Evolutionary conservation across 2,329 filamentous ascomycete genomes (phyloP), one percentile per base, ranked within the genome.

Genomic region (Colletotrichum acutatum): DNA sequence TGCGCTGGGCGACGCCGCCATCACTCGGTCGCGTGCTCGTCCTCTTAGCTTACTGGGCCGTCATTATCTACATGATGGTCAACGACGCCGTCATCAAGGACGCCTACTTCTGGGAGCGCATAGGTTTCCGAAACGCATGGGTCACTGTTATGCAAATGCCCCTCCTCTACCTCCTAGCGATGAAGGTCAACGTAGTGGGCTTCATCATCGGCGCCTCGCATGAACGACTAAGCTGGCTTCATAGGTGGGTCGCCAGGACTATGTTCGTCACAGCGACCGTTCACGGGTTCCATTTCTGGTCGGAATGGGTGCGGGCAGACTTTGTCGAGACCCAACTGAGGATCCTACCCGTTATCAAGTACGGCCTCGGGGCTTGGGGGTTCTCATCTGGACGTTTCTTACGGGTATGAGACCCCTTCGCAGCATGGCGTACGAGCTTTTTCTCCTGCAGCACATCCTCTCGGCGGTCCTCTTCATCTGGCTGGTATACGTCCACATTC

Each of bases 191-290:
- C 74, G 77, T 90, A 24, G 82, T 94, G n/a, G 91, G 89, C 1
- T 84, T 86, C 66, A 81, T 94, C 28, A 86, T 88, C 4, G 92
- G 92, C 12, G 86, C 88, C 11, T 90, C 91, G 73, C 90, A 94
- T 77, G 92, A 94, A 81, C 87, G 90, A 9, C 83, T 94, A 71
- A 94, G 93, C 79, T 94, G 92, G 92, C 81, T 94, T 65, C 92
- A 94, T 77, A 88, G 92, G 73, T 94, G 92, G 92, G 89, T 91
- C 11, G 91, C 90, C 3, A 87, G 92, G 71, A 92, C 90, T 68
- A 89, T 94, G 83, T 87, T 94, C 46, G 82, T 94, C 19, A 93
- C 90, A 0, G 90, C 89, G 1, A 91, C 91, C 1, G 86, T 94
- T 4, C 92, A 94, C 76, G 91, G 93, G 72, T 92, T 90, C 76